Percentiles rank a stretch among this genome's conserved stretches.
phyloP scores from a whole-genome alignment of 2,329 filamentous ascomycete genomes.

The Alternaria ventricosa region DNA sequence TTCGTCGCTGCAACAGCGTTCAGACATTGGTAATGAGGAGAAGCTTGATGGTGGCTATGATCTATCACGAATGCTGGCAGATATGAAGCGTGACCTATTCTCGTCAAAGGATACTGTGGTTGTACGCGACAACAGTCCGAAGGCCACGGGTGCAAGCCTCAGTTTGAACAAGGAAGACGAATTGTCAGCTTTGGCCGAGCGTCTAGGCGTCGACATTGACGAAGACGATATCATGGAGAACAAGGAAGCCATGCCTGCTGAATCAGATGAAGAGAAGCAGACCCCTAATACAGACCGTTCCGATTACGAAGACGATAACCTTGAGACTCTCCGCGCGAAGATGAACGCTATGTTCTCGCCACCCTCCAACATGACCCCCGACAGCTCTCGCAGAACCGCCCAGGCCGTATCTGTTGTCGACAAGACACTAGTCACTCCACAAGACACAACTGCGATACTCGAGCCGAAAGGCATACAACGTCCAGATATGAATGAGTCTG shows the following conservation, averaged over 20 bases:
- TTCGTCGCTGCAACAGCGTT: neutral
- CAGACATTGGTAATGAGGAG: neutral
- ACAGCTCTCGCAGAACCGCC: neutral
- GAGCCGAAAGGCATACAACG: conserved; percentile 1
- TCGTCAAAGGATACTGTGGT: neutral
- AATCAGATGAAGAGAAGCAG: neutral
- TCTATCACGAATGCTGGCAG: neutral
- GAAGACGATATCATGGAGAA: neutral
- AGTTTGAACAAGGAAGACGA: neutral
- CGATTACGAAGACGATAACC: neutral
- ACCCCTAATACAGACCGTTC: neutral
- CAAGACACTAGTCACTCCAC: neutral
- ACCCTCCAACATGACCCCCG: neutral
- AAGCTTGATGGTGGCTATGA: neutral
- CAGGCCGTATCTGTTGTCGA: neutral
- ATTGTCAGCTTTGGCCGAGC: neutral
- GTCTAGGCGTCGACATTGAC: neutral
- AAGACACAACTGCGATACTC: neutral
- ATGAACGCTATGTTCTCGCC: neutral
- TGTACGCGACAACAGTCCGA: neutral
- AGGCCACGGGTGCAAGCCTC: neutral
- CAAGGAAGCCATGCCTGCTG: neutral
- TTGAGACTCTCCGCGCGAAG: conserved; percentile 2
- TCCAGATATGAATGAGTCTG: conserved; percentile 6
- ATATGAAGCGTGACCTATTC: neutral